These are phyloP conservation scores for Phytomonas sp. DNA, from an alignment of 208 protist species.

Conservation along the genomic window DNA sequence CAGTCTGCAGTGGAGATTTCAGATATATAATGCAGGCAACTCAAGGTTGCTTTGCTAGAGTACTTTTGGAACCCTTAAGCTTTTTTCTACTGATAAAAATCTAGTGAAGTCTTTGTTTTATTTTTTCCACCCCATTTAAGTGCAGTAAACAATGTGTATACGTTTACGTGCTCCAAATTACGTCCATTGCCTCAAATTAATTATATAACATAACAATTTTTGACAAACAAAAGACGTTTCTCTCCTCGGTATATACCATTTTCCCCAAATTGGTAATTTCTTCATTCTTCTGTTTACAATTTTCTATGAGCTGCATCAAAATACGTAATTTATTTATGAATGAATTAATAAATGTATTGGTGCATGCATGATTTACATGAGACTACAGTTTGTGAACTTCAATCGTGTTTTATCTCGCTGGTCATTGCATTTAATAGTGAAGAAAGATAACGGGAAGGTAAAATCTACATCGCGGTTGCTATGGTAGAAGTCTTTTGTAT, in stretches of 20 bases:
- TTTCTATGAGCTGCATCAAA: neutral
- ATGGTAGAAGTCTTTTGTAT: neutral
- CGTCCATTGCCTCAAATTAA: conserved; percentile 8
- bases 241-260: neutral
- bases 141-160: neutral
- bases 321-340: neutral
- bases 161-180: neutral
- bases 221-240: conserved; percentile 10
- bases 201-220: conserved; percentile 4
- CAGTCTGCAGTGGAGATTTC: neutral
- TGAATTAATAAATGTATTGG: neutral
- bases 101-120: neutral
- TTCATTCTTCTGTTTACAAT: conserved; percentile 1
- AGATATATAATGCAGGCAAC: conserved; percentile 6
- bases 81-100: neutral
- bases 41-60: neutral
- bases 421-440: neutral
- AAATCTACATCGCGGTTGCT: neutral
- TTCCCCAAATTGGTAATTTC: neutral
- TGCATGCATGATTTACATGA: neutral
- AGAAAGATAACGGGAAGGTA: neutral
- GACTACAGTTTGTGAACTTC: conserved; percentile 2
- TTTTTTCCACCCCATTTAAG: neutral
- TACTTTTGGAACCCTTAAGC: conserved; percentile 7
- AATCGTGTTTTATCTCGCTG: conserved; percentile 9